Percentiles rank a stretch among this genome's conserved stretches.
These are phyloP conservation scores for Ophiocordyceps robertsii DNA, from an alignment of 2,329 filamentous ascomycete species.

Conservation along the genomic window DNA sequence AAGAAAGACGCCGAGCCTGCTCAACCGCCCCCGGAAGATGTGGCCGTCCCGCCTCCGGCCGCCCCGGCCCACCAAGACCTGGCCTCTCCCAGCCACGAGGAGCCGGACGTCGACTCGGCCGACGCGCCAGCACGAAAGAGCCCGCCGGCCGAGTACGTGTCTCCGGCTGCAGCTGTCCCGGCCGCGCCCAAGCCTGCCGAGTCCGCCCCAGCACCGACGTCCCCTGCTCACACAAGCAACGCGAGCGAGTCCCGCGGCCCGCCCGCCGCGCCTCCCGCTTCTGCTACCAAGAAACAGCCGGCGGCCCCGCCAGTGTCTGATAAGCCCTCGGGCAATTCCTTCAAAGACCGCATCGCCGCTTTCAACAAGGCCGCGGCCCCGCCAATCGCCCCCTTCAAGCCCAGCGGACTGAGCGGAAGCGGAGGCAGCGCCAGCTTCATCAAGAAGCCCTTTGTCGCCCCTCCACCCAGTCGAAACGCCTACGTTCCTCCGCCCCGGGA, in stretches of 20 bases:
- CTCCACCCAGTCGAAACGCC: constrained; percentile 83
- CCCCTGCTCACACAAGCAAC: constrained; percentile 18
- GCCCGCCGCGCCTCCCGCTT: constrained; percentile 14
- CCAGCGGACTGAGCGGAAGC: constrained; percentile 45
- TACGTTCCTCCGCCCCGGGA: constrained; percentile 71
- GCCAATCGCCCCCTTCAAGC: constrained; percentile 83
- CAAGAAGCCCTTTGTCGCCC: constrained; percentile 93
- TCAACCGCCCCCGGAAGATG: constrained; percentile 21
- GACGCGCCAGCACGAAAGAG: constrained; percentile 14
- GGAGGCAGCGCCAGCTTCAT: constrained; percentile 54
- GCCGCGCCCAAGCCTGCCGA: constrained; percentile 16
- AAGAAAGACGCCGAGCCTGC: constrained; percentile 40
- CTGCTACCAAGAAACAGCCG: constrained; percentile 23
- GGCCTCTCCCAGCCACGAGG: constrained; percentile 13
- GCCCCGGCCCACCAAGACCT: constrained; percentile 15
- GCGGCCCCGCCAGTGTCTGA: constrained; percentile 52
- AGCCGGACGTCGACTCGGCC: constrained; percentile 12
- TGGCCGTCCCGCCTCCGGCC: constrained; percentile 20
- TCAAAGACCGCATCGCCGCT: constrained; percentile 90
- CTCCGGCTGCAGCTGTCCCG: constrained; percentile 14
- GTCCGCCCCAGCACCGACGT: constrained; percentile 8
- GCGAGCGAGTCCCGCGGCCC: constrained; percentile 24
- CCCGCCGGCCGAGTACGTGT: constrained; percentile 21
- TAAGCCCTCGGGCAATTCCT: constrained; percentile 65
- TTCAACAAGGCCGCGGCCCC: constrained; percentile 86